Conservation (phyloP, 805 yeast genomes). For the Wickerhamomyces bisporus region DNA sequence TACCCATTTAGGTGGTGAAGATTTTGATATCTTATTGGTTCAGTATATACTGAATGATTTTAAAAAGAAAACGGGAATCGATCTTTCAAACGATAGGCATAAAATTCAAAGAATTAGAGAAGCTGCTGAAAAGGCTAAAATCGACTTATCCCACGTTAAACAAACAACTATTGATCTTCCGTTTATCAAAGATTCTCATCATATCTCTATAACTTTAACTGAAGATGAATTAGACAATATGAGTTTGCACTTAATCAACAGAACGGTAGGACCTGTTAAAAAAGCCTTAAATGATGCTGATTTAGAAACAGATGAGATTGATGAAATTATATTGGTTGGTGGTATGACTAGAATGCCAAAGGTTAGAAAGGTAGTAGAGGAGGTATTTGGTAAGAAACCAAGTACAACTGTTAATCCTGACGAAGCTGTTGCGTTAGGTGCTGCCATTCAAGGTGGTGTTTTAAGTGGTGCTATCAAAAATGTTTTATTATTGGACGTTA, state of each 20-base stretch:
- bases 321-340: conserved; percentile 75
- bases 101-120: conserved; percentile 73
- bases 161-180: conserved; percentile 65
- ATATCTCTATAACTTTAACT: conserved; percentile 51
- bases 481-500: conserved; percentile 73
- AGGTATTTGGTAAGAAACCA: conserved; percentile 57
- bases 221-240: conserved; percentile 65
- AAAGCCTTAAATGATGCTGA: conserved; percentile 73
- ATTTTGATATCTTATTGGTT: conserved; percentile 61
- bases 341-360: conserved; percentile 92
- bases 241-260: conserved; percentile 59
- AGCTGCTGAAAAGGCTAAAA: conserved; percentile 72
- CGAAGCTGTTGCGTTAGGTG: conserved; percentile 89
- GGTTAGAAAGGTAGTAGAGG: conserved; percentile 56
- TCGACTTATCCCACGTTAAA: conserved; percentile 63
- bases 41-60: conserved; percentile 49
- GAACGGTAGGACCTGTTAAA: conserved; percentile 68
- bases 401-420: conserved; percentile 80
- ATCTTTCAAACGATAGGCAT: conserved; percentile 44
- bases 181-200: conserved; percentile 57
- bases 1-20: conserved; percentile 81
- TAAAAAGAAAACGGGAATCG: conserved; percentile 45
- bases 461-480: conserved; percentile 78
- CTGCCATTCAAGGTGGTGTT: conserved; percentile 86
- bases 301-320: conserved; percentile 56